These are phyloP conservation scores for Stemphylium beticola DNA, from an alignment of 2,329 filamentous ascomycete genomes.

Conservation along the genomic window DNA sequence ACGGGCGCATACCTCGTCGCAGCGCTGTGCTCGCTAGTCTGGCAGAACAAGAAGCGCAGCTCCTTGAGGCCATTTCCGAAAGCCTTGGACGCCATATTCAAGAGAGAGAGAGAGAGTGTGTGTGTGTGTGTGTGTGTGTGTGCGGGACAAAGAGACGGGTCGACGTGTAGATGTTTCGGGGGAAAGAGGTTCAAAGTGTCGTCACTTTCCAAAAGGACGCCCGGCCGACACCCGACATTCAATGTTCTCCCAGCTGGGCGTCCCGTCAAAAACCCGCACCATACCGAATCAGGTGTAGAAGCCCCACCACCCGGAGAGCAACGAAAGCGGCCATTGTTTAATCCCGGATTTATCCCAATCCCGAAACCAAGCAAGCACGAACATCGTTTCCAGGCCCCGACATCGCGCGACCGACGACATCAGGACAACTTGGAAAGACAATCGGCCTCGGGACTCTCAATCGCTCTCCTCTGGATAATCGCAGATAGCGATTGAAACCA, in stretches of 20 bases:
- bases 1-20: slow-evolving; percentile 72
- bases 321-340: slow-evolving; percentile 21
- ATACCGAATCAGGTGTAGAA: slow-evolving; percentile 9
- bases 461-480: slow-evolving; percentile 23
- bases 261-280: slow-evolving; percentile 7
- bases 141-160: background rate
- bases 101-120: background rate
- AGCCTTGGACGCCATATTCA: slow-evolving; percentile 90
- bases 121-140: no score
- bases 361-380: background rate
- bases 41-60: slow-evolving; percentile 96
- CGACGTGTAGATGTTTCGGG: background rate
- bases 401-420: slow-evolving; percentile 19
- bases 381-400: slow-evolving; percentile 16
- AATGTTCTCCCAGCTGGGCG: slow-evolving; percentile 28
- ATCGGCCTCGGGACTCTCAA: background rate
- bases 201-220: slow-evolving; percentile 5
- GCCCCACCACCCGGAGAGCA: slow-evolving; percentile 28
- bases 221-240: slow-evolving; percentile 11
- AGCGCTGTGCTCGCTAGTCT: slow-evolving; percentile 88
- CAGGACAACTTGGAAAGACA: slow-evolving; percentile 1
- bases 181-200: slow-evolving; percentile 8
- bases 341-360: slow-evolving; percentile 30
- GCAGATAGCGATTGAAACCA: no score
- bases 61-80: slow-evolving; percentile 91